Evolutionary conservation across 805 yeast genomes (phyloP), one percentile per base, ranked within the genome.

Genomic region (Saccharomycopsis schoenii): DNA sequence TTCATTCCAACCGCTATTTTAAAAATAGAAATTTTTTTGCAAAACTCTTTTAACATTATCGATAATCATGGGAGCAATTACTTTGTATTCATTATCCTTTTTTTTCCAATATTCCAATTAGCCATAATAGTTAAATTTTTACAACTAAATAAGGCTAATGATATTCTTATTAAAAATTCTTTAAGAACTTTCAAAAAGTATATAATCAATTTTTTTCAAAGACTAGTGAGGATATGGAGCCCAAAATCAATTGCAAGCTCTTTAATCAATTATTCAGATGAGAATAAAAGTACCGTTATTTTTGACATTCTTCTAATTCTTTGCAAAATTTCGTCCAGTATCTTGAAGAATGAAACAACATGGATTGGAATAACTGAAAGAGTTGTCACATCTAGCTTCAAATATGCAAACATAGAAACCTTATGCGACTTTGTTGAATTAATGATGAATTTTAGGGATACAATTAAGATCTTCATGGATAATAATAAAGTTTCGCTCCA

Each of bases 31-130:
- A 41, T 61, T 9, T 62, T 62, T 42, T 12, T 56, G n/a, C 40
- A 58, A 5, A 62, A 62, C 29, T 57, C 58, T 6, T 40, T 57
- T 24, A 60, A 60, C 40, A 51, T 57, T n/a, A 11, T 57, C 6
- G n/a, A 21, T n/a, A 10, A 25, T 57, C 41, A 19, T 34, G n/a
- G 25, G 4, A 12, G 9, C 9, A 58, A 60, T 42, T 36, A 42
- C 34, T 56, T 61, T 40, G 24, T n/a, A 10, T 60, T 61, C 43
- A 56, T 63, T 4, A 41, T 63, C n/a, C 34, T 63, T 52, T 56
- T 60, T 24, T 63, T 63, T 57, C 65, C 65, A 24, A 24, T 63
- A n/a, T 24, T 63, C 6, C 65, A 63, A 47, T 39, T 63, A 15
- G 19, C n/a, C 14, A 56, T 61, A n/a, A 24, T 62, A 39, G 21